These are phyloP conservation scores for Sugiyamaella japonica DNA, from an alignment of 1,139 yeast species.

Conservation along the genomic window DNA sequence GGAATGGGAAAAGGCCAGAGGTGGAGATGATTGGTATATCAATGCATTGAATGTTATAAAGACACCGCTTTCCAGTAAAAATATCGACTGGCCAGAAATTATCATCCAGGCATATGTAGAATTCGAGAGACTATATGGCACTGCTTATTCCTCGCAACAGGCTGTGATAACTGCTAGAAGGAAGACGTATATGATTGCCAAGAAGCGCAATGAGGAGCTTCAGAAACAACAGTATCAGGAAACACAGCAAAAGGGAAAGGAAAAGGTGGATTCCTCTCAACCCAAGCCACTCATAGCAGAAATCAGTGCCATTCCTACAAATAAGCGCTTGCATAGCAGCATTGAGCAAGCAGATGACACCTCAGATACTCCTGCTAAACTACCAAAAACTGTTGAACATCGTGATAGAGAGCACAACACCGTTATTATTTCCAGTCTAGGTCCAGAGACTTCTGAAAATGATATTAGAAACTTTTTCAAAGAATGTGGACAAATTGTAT, in stretches of 20 bases:
- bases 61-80: constrained; percentile 40
- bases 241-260: neutral
- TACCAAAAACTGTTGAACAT: constrained; percentile 2
- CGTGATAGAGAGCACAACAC: constrained; percentile 61
- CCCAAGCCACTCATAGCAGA: neutral
- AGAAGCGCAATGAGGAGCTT: constrained; percentile 4
- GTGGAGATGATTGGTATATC: constrained; percentile 25
- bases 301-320: neutral
- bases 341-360: constrained; percentile 1
- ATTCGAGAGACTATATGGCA: constrained; percentile 46
- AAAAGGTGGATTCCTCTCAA: neutral
- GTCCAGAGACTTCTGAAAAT: constrained; percentile 38
- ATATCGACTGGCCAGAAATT: constrained; percentile 54
- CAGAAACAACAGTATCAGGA: neutral
- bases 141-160: constrained; percentile 31
- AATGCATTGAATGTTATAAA: constrained; percentile 38
- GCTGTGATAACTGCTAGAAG: constrained; percentile 29
- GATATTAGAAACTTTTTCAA: constrained; percentile 49
- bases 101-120: constrained; percentile 50
- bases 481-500: constrained; percentile 58
- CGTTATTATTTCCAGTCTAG: constrained; percentile 49
- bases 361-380: constrained; percentile 2
- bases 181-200: constrained; percentile 16
- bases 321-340: neutral
- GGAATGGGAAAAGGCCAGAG: constrained; percentile 44